A percentile compares a stretch with the other conserved stretches of the same genome.
Conservation (phyloP, 257 asterid genomes). For the Solanum paucissectum region DNA sequence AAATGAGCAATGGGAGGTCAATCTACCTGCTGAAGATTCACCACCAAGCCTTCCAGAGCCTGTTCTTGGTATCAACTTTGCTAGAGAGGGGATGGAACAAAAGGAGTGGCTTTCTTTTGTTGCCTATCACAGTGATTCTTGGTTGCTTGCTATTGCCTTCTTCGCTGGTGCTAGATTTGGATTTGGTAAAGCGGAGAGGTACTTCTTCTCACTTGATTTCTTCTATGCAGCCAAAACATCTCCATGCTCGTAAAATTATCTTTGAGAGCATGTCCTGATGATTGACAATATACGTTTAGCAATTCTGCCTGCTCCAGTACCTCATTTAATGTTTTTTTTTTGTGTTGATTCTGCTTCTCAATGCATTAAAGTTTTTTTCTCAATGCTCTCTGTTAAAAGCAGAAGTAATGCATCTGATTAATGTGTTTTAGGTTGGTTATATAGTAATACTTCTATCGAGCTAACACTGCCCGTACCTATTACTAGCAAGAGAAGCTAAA, state of each 20-base stretch:
- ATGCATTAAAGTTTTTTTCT: not conserved
- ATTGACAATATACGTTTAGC: not conserved
- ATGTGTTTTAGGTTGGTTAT: not conserved
- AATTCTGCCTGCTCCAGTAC: not conserved
- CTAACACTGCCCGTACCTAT: not conserved
- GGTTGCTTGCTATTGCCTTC: slow-evolving; percentile 37
- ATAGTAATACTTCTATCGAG: not conserved
- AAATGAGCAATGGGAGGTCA: slow-evolving; percentile 33
- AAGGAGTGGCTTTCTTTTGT: slow-evolving; percentile 38
- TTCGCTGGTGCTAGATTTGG: slow-evolving; percentile 30
- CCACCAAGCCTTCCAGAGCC: slow-evolving; percentile 49
- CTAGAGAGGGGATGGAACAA: slow-evolving; percentile 36
- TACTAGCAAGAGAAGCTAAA: not conserved
- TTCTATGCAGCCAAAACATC: not conserved
- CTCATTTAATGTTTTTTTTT: not conserved
- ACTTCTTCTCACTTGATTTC: not conserved
- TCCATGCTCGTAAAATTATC: not conserved
- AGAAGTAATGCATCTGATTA: not conserved
- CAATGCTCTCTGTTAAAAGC: not conserved
- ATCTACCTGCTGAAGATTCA: slow-evolving; percentile 33
- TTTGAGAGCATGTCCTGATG: not conserved
- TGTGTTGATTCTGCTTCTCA: not conserved
- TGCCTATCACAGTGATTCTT: slow-evolving; percentile 37
- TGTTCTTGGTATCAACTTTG: slow-evolving; percentile 37
- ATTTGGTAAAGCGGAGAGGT: slow-evolving; percentile 34